These are phyloP conservation scores for Penicillium sp. DNA, from an alignment of 2,329 filamentous ascomycete species.

Conservation along the genomic window DNA sequence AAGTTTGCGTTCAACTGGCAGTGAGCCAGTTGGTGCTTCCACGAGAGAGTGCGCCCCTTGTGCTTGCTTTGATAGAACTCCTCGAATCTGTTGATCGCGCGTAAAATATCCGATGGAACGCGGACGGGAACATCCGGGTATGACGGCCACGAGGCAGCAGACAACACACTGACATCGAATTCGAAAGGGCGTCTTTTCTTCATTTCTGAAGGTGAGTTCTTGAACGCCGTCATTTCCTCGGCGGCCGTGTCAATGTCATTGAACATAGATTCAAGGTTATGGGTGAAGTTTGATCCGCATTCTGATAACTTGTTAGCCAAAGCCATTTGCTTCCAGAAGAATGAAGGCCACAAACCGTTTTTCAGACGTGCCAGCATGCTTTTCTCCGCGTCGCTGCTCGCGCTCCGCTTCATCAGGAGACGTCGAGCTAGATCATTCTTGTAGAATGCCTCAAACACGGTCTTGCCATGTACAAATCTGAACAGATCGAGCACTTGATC, in stretches of 20 bases:
- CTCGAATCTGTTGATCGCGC: slow-evolving; percentile 80
- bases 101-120: slow-evolving; percentile 72
- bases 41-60: slow-evolving; percentile 79
- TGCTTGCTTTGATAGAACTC: slow-evolving; percentile 86
- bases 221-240: slow-evolving; percentile 92
- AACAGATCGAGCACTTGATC: slow-evolving; percentile 93
- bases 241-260: slow-evolving; percentile 92
- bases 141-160: slow-evolving; percentile 86
- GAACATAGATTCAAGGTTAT: slow-evolving; percentile 99
- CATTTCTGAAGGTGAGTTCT: slow-evolving; percentile 61
- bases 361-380: slow-evolving; percentile 93
- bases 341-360: slow-evolving; percentile 52
- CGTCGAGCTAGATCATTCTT: slow-evolving; percentile 93
- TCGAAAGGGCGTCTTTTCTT: slow-evolving; percentile 63
- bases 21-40: slow-evolving; percentile 92
- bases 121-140: slow-evolving; percentile 77
- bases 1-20: slow-evolving; percentile 83
- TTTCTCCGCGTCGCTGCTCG: slow-evolving; percentile 90
- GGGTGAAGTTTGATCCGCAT: slow-evolving; percentile 91
- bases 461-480: slow-evolving; percentile 95
- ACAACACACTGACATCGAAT: slow-evolving; percentile 77
- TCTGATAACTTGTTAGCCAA: slow-evolving; percentile 51
- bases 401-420: slow-evolving; percentile 86
- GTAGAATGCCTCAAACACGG: slow-evolving; percentile 98
- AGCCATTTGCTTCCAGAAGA: not conserved